Conservation (phyloP, 179 eudicot species). For the Pouteria campechiana region DNA sequence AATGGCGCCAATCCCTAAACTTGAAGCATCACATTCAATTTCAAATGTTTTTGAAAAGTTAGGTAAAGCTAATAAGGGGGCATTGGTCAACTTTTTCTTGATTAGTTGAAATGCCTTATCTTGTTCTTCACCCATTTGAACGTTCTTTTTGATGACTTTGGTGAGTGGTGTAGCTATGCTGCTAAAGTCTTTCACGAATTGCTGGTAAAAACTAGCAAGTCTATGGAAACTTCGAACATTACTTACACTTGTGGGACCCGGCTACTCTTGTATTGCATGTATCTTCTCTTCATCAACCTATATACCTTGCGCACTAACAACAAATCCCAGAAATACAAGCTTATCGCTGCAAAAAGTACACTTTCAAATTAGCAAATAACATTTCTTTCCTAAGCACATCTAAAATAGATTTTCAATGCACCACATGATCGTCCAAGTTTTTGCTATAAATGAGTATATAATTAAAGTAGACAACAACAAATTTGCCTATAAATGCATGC, state of each 20-base stretch:
- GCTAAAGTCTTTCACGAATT: neutral
- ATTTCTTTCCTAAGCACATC: neutral
- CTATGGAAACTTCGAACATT: neutral
- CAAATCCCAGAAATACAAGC: too few species aligned
- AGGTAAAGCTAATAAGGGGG: neutral
- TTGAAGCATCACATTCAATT: conserved; percentile 5
- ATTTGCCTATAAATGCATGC: too few species aligned
- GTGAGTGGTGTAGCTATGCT: neutral
- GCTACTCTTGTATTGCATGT: too few species aligned
- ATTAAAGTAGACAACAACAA: too few species aligned
- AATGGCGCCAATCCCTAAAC: conserved; percentile 6
- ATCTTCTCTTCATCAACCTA: neutral
- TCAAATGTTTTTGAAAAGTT: conserved; percentile 1
- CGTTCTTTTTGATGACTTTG: neutral
- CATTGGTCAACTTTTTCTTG: neutral
- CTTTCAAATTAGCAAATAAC: neutral
- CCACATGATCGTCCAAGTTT: neutral
- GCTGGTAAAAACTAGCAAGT: neutral
- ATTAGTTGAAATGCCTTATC: neutral
- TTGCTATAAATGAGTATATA: too few species aligned
- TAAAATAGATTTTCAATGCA: neutral
- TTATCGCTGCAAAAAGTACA: too few species aligned
- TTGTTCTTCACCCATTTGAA: neutral
- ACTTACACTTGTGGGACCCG: neutral
- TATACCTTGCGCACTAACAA: too few species aligned